Conservation (phyloP, 2,329 filamentous ascomycete genomes). For the Colletotrichum scovillei region DNA sequence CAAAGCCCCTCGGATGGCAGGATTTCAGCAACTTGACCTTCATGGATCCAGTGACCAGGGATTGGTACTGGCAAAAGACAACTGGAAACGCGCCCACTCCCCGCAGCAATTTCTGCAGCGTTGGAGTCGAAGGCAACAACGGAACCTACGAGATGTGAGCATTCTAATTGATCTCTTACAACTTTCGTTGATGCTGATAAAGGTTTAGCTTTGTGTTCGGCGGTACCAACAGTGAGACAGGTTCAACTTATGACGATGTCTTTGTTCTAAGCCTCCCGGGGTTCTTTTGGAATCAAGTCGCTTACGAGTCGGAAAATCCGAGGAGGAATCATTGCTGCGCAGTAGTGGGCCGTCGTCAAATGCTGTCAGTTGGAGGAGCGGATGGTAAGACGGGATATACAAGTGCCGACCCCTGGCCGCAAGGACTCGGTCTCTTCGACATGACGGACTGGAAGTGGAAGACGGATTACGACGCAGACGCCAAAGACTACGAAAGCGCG, state of each 20-base stretch:
- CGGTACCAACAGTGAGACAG: conserved; percentile 10
- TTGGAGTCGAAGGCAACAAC: conserved; percentile 19
- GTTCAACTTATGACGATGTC: conserved; percentile 19
- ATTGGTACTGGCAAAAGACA: conserved; percentile 30
- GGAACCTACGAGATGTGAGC: conserved; percentile 35
- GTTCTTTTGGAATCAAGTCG: conserved; percentile 31
- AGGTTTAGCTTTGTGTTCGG: conserved; percentile 33
- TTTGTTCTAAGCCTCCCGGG: conserved; percentile 33
- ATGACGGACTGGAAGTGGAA: conserved; percentile 26
- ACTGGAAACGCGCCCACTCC: conserved; percentile 24
- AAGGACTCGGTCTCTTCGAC: conserved; percentile 34
- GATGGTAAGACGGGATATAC: conserved; percentile 7
- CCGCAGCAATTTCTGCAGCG: conserved; percentile 17
- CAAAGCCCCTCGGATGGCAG: background rate
- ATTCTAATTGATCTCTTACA: background rate
- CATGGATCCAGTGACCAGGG: conserved; percentile 26
- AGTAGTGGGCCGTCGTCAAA: conserved; percentile 30
- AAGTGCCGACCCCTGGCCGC: conserved; percentile 13
- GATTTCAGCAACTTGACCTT: conserved; percentile 35
- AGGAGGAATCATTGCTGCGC: conserved; percentile 21
- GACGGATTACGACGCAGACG: conserved; percentile 25
- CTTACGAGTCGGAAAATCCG: conserved; percentile 10
- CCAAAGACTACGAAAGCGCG: conserved; percentile 16
- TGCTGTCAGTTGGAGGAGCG: conserved; percentile 26
- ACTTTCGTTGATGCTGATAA: background rate